phyloP scores from a whole-genome alignment of 2,329 filamentous ascomycete genomes.

The Fusarium avenaceum region DNA sequence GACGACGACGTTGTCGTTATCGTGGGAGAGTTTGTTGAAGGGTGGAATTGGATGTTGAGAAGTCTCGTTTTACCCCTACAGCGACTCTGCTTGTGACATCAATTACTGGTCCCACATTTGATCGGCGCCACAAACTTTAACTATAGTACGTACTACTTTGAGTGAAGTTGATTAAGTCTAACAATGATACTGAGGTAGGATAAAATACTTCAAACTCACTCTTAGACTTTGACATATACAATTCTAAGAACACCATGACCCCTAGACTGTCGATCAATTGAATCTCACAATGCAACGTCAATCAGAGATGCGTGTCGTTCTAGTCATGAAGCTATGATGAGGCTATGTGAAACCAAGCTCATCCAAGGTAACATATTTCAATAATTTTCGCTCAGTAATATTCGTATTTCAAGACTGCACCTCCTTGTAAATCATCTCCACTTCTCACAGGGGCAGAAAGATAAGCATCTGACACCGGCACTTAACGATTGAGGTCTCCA shows the following conservation, averaged over 20 bases:
- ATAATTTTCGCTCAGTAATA: background rate
- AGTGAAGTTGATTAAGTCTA: background rate
- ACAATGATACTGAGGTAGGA: background rate
- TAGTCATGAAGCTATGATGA: background rate
- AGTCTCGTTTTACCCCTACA: background rate
- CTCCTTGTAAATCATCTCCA: background rate
- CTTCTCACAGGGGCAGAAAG: background rate
- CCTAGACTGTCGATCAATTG: background rate
- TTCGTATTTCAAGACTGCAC: background rate
- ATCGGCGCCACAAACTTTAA: background rate
- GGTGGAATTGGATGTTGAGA: conserved; percentile 10
- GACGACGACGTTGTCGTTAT: background rate
- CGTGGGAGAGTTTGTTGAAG: conserved; percentile 12
- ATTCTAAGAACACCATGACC: background rate
- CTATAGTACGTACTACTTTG: background rate
- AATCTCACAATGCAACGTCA: background rate
- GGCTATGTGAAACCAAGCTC: background rate
- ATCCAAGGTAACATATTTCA: background rate
- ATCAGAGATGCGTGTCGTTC: background rate
- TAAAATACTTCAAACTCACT: background rate
- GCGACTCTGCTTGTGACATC: background rate
- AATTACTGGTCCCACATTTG: background rate
- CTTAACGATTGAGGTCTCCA: background rate
- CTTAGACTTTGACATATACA: background rate
- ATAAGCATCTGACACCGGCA: conserved; percentile 10